Percentiles rank a stretch among this genome's conserved stretches.
Evolutionary conservation across 2,329 filamentous ascomycete species (phyloP).

Genomic region (Botryosphaeria agaves): DNA sequence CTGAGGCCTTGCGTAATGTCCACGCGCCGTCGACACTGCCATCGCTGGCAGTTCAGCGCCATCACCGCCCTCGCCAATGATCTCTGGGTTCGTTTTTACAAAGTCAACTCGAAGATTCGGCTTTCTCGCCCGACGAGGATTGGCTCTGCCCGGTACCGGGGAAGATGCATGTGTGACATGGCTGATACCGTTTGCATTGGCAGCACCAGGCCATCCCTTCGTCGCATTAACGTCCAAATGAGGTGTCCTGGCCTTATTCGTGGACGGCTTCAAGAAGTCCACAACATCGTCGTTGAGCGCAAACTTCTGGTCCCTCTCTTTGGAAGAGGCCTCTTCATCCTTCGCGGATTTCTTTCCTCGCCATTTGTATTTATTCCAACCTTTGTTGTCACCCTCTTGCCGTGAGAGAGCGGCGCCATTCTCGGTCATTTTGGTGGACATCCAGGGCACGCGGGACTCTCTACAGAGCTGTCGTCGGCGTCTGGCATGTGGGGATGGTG

Average conservation of each 20-base stretch:
- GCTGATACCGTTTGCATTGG: constrained; percentile 17
- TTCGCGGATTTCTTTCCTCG: constrained; percentile 8
- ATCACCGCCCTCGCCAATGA: constrained; percentile 87
- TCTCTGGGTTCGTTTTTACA: constrained; percentile 49
- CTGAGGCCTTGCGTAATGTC: too few species aligned
- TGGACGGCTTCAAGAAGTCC: constrained; percentile 40
- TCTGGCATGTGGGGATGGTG: too few species aligned
- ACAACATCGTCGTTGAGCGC: constrained; percentile 29
- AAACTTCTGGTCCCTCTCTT: constrained; percentile 17
- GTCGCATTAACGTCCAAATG: constrained; percentile 32
- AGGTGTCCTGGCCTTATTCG: constrained; percentile 23
- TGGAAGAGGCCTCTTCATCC: constrained; percentile 16
- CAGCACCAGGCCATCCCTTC: constrained; percentile 31
- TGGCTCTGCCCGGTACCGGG: too few species aligned
- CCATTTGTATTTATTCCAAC: constrained; percentile 4
- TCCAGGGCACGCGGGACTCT: too few species aligned
- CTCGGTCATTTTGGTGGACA: too few species aligned
- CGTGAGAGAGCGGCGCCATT: too few species aligned
- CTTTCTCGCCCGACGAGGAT: too few species aligned
- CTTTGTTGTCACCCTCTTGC: too few species aligned
- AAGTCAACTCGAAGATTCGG: constrained; percentile 57
- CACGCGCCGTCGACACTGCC: constrained; percentile 52
- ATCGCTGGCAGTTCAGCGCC: constrained; percentile 56
- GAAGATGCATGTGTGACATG: too few species aligned
- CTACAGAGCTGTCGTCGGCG: too few species aligned